Conservation (phyloP, 2,329 filamentous ascomycete species). For the Aschersonia sp. region DNA sequence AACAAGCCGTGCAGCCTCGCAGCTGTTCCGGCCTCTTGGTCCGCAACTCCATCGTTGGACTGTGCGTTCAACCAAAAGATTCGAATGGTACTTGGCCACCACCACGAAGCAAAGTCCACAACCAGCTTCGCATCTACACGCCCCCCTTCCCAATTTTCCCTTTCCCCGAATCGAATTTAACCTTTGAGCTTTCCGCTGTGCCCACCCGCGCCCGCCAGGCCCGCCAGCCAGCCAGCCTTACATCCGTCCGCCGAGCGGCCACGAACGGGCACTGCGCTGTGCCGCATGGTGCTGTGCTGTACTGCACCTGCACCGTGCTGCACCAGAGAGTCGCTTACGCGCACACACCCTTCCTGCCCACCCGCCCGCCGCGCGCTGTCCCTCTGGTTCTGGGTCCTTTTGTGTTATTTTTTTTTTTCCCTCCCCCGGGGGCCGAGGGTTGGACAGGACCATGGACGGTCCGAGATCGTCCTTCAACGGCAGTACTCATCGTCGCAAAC, state of each 20-base stretch:
- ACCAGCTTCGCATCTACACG: neutral
- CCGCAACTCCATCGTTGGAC: too few relatives aligned
- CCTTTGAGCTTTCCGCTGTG: neutral
- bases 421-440: constrained; percentile 2
- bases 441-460: constrained; percentile 29
- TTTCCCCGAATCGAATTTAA: too few relatives aligned
- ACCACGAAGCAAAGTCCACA: too few relatives aligned
- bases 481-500: constrained; percentile 40
- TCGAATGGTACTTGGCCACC: too few relatives aligned
- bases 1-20: too few relatives aligned
- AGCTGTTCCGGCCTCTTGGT: too few relatives aligned
- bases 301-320: neutral
- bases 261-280: neutral
- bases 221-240: neutral
- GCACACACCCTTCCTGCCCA: neutral
- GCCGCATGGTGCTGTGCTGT: neutral
- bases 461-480: constrained; percentile 27
- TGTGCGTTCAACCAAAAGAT: too few relatives aligned
- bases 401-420: neutral
- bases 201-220: neutral
- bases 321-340: neutral
- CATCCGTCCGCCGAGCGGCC: neutral
- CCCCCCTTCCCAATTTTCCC: too few relatives aligned
- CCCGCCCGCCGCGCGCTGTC: neutral
- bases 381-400: neutral